Conservation (phyloP, 1,284 basidiomycete species). For the Sanghuangporus baumii region DNA sequence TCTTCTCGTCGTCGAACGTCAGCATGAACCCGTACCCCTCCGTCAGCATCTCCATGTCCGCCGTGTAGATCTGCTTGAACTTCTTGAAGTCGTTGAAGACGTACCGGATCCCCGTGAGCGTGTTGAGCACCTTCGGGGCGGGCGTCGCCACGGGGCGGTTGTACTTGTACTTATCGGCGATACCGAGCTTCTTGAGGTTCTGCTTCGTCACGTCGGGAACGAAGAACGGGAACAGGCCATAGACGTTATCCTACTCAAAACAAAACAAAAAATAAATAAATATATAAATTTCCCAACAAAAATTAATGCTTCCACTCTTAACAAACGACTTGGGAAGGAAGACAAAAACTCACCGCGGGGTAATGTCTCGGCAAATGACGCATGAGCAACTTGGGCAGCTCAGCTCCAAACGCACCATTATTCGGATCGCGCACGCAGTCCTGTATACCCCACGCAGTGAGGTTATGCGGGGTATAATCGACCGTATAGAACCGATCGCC, state of each 20-base stretch:
- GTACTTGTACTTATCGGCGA: constrained; percentile 39
- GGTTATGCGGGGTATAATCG: constrained; percentile 30
- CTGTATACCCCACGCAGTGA: constrained; percentile 30
- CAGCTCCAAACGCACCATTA: constrained; percentile 25
- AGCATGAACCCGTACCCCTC: constrained; percentile 30
- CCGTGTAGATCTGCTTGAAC: constrained; percentile 33
- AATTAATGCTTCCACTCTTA: not conserved
- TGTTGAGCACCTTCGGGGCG: constrained; percentile 36
- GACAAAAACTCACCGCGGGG: constrained; percentile 21
- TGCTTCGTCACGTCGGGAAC: constrained; percentile 41
- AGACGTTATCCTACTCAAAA: constrained; percentile 23
- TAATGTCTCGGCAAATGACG: constrained; percentile 44
- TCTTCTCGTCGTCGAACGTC: constrained; percentile 27
- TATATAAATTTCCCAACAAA: too few species aligned
- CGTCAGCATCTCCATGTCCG: constrained; percentile 22
- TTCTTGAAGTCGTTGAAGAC: constrained; percentile 35
- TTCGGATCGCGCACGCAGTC: constrained; percentile 25
- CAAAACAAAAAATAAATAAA: not conserved
- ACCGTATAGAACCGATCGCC: constrained; percentile 29
- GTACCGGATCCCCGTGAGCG: constrained; percentile 36
- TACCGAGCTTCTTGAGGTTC: constrained; percentile 35
- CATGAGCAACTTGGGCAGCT: constrained; percentile 33
- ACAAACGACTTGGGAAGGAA: not conserved
- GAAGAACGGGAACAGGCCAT: constrained; percentile 50
- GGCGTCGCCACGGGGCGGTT: constrained; percentile 28